phyloP scores from a whole-genome alignment of 495 filamentous ascomycete genomes.

The Podospora didyma region DNA sequence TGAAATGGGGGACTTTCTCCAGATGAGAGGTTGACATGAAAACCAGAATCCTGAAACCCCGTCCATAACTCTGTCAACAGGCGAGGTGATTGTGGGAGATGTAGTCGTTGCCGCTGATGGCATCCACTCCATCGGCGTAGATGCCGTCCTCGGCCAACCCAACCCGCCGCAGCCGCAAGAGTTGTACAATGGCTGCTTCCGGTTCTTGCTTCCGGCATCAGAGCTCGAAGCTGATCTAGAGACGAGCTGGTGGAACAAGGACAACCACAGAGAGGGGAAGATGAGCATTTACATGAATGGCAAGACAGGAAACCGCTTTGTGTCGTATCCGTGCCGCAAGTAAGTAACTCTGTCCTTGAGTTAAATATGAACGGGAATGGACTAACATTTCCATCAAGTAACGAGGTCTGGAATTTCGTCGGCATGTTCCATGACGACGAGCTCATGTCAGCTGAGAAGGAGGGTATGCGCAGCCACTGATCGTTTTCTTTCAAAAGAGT shows the following conservation, averaged over 20 bases:
- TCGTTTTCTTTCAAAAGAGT: too few species aligned
- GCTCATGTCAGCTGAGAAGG: slow-evolving; percentile 12
- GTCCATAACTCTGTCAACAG: slow-evolving; percentile 33
- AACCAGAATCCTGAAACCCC: slow-evolving; percentile 36
- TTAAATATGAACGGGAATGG: background rate
- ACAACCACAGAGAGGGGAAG: slow-evolving; percentile 22
- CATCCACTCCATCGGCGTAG: slow-evolving; percentile 34
- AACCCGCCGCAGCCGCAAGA: slow-evolving; percentile 23
- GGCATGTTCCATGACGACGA: slow-evolving; percentile 35
- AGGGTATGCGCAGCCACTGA: slow-evolving; percentile 11
- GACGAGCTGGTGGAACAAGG: slow-evolving; percentile 29
- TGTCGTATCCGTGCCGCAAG: slow-evolving; percentile 43
- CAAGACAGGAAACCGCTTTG: slow-evolving; percentile 28
- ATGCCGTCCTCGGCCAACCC: slow-evolving; percentile 20
- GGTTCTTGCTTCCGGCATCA: slow-evolving; percentile 39
- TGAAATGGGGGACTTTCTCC: too few species aligned
- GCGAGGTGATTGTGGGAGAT: slow-evolving; percentile 32
- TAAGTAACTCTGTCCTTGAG: too few species aligned
- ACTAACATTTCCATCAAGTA: slow-evolving; percentile 15
- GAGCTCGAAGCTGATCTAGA: slow-evolving; percentile 34
- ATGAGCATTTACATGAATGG: slow-evolving; percentile 28
- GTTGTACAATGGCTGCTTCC: slow-evolving; percentile 37
- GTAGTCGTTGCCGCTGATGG: slow-evolving; percentile 51
- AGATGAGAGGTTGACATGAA: background rate
- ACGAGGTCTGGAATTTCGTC: slow-evolving; percentile 42